A percentile compares a stretch with the other conserved stretches of the same genome.
Conservation (phyloP, 805 yeast species). For the Ogataea corticis region DNA sequence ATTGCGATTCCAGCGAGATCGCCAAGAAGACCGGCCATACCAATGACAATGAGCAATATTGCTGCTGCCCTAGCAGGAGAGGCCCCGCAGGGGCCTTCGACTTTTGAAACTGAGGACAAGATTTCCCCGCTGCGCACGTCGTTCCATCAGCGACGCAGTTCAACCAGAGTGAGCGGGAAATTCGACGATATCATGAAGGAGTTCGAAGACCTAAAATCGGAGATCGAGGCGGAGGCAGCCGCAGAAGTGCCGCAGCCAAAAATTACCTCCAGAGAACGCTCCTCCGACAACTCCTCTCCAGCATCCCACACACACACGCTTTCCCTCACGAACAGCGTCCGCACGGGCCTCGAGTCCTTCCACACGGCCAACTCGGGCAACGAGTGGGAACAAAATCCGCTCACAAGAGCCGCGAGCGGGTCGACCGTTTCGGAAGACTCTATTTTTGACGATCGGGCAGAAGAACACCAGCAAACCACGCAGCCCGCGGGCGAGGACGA, state of each 20-base stretch:
- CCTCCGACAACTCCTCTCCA: conserved; percentile 7
- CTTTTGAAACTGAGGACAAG: too few species aligned
- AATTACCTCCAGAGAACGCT: neutral
- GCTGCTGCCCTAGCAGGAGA: neutral
- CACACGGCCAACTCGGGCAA: conserved; percentile 23
- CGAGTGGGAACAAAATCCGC: conserved; percentile 1
- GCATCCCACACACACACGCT: conserved; percentile 10
- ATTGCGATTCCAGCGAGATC: conserved; percentile 35
- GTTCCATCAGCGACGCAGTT: conserved; percentile 6
- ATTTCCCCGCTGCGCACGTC: neutral
- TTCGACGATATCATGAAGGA: conserved; percentile 36
- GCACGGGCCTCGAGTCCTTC: conserved; percentile 26
- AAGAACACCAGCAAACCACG: neutral
- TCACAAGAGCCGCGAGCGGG: conserved; percentile 10
- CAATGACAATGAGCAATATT: conserved; percentile 8
- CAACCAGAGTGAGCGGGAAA: conserved; percentile 25
- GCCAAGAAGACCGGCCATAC: conserved; percentile 27
- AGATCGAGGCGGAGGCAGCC: conserved; percentile 24
- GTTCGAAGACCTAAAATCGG: conserved; percentile 30
- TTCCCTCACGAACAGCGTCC: conserved; percentile 17
- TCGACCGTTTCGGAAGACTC: conserved; percentile 21
- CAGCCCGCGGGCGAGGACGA: conserved; percentile 10
- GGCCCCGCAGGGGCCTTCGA: neutral
- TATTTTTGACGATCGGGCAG: conserved; percentile 14
- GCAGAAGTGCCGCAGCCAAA: neutral